phyloP scores from a whole-genome alignment of 345 rosid genomes.

The Gossypium turneri region DNA sequence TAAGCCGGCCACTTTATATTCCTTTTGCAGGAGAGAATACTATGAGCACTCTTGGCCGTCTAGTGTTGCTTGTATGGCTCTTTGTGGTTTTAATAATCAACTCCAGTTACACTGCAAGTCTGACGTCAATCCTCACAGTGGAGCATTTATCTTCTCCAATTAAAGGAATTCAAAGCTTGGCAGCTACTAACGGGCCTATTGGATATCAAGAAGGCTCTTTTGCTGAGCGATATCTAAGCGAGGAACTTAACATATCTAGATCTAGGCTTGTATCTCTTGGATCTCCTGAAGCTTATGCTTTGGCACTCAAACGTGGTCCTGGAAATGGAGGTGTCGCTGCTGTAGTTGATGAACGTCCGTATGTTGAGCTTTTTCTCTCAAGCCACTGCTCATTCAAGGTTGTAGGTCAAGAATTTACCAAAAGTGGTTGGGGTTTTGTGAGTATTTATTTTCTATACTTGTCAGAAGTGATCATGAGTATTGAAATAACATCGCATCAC shows the following conservation, averaged over 20 bases:
- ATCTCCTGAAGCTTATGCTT: conserved; percentile 74
- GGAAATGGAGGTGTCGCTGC: conserved; percentile 85
- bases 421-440: conserved; percentile 94
- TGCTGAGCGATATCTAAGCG: conserved; percentile 64
- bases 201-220: conserved; percentile 92
- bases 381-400: conserved; percentile 68
- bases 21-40: conserved; percentile 75
- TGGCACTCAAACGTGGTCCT: conserved; percentile 68
- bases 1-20: conserved; percentile 19
- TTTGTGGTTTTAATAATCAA: conserved; percentile 86
- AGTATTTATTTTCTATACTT: conserved; percentile 30
- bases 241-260: conserved; percentile 67
- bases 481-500: not conserved
- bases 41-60: conserved; percentile 73
- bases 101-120: conserved; percentile 95
- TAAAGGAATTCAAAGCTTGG: conserved; percentile 77
- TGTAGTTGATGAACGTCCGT: conserved; percentile 79
- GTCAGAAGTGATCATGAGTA: not conserved
- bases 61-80: conserved; percentile 86
- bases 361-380: conserved; percentile 72
- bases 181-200: conserved; percentile 51
- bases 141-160: conserved; percentile 79
- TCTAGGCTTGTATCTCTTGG: conserved; percentile 75
- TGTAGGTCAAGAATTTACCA: conserved; percentile 81
- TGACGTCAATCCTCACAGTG: conserved; percentile 90